Base-by-base conservation (phyloP, 2,329 filamentous ascomycete genomes). In the Cladorrhinum sp. region DNA sequence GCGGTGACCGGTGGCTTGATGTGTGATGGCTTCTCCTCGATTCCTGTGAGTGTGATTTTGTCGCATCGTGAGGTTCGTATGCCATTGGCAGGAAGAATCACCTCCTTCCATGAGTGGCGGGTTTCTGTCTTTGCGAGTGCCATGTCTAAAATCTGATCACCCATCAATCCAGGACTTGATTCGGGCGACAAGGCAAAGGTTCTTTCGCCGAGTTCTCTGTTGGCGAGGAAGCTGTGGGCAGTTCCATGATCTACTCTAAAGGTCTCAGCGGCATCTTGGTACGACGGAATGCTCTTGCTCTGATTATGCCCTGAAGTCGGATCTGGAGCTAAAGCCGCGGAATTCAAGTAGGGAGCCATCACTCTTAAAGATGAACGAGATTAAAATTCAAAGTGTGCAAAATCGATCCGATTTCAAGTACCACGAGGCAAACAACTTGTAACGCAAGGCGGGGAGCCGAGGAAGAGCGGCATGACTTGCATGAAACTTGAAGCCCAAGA, bases 191-290 rank as follows among this genome's bases (percentile, higher is more conserved):
- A 41, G 10, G 41, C 53, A n/a, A 25, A 20, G 18, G 18, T n/a
- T 2, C 29, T n/a, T 10, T 52, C 41, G 9, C n/a, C 32, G 7
- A 20, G 20, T 8, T 32, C 29, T 22, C 24, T 41, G 27, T 59
- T 58, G 54, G 57, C 32, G 36, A 64, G 60, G 29, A 53, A 63
- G 3, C 18, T 45, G 58, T 57, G 57, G 51, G 57, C 48, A 13
- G 62, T 29, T 1, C 51, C 57, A 3, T 66, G 62, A n/a, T 62
- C 50, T 10, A 38, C 58, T 29, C 56, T 58, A 56, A 62, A 56
- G 2, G 60, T 52, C 24, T 61, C 61, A 9, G 60, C 9, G 3
- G 58, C 60, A 32, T 64, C 60, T 8, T 29, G 5, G 20, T 38
- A 3, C 10, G 25, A 18, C 22, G 32, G 36, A 16, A 7, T 41